Evolutionary conservation across 1,284 basidiomycete genomes (phyloP).

Genomic region (Cerioporus squamosus): DNA sequence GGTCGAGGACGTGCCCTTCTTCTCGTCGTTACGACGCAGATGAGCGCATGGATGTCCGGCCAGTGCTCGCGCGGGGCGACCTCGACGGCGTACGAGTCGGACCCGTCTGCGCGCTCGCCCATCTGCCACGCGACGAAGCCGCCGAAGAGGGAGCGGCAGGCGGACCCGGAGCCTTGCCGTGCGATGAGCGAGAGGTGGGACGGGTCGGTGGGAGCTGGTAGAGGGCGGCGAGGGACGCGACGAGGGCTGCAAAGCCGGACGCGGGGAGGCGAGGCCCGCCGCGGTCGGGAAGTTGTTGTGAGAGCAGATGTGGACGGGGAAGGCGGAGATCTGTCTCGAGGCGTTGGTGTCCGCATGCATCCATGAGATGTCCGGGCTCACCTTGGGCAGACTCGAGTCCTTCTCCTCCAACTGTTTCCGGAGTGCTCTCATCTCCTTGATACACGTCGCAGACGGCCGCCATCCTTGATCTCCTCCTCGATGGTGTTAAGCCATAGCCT

Average conservation of each 20-base stretch:
- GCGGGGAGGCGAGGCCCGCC: conserved; percentile 96
- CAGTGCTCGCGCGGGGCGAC: conserved; percentile 89
- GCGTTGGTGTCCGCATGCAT: background rate
- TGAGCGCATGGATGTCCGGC: conserved; percentile 96
- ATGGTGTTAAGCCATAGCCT: conserved; percentile 94
- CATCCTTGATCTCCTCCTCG: conserved; percentile 87
- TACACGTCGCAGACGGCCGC: conserved; percentile 85
- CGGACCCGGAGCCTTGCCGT: conserved; percentile 96
- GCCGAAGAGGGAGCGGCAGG: conserved; percentile 96
- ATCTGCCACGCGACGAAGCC: conserved; percentile 98
- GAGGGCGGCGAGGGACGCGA: conserved; percentile 86
- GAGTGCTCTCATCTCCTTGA: conserved; percentile 85
- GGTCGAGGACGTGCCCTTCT: conserved; percentile 96
- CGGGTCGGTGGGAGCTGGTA: conserved; percentile 74
- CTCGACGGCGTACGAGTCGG: conserved; percentile 89
- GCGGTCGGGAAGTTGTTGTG: conserved; percentile 99
- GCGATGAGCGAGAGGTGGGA: conserved; percentile 90
- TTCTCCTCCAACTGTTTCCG: conserved; percentile 78
- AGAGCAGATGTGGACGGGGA: conserved; percentile 86
- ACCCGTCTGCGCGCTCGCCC: conserved; percentile 72
- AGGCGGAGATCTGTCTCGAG: conserved; percentile 68
- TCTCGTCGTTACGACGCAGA: conserved; percentile 97
- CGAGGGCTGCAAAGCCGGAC: conserved; percentile 95
- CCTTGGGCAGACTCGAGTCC: conserved; percentile 67
- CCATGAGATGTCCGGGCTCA: conserved; percentile 36